These are phyloP conservation scores for Jamesozyma spencerorum DNA, from an alignment of 805 yeast genomes.

Conservation along the genomic window DNA sequence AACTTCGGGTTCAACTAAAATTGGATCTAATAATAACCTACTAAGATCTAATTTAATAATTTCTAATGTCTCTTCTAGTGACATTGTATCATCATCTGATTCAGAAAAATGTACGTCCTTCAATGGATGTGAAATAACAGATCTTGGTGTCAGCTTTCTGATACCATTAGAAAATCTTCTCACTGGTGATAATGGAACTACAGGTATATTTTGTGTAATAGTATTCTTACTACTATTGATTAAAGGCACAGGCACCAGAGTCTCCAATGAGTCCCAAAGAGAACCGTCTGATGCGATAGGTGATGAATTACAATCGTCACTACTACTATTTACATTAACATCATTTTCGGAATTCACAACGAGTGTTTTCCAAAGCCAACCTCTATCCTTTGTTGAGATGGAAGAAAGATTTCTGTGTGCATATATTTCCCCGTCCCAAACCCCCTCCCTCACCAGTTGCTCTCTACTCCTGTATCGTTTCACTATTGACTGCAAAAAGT, in stretches of 20 bases:
- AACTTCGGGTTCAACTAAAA: conserved; percentile 12
- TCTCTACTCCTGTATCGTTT: conserved; percentile 20
- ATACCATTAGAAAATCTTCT: conserved; percentile 9
- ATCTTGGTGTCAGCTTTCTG: conserved; percentile 20
- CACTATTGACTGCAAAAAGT: conserved; percentile 9
- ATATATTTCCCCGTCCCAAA: conserved; percentile 27
- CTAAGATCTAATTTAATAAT: conserved; percentile 25
- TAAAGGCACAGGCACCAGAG: background rate
- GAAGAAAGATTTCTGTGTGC: background rate
- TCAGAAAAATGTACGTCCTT: background rate
- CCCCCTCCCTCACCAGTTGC: conserved; percentile 21
- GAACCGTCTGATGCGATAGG: background rate
- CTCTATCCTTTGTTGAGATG: conserved; percentile 11
- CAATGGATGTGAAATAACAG: conserved; percentile 8
- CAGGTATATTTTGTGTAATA: no score
- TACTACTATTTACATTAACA: background rate
- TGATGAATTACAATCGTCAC: background rate
- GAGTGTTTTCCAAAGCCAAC: conserved; percentile 28
- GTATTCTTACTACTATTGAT: background rate
- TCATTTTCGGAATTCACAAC: conserved; percentile 12
- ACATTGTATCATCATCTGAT: conserved; percentile 6
- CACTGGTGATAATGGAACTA: background rate
- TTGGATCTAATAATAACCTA: conserved; percentile 20
- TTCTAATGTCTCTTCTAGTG: conserved; percentile 20
- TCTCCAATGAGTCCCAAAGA: background rate